Evolutionary conservation across 164 flowering plant species (phyloP).

Genomic region (Stephania cephalantha): DNA sequence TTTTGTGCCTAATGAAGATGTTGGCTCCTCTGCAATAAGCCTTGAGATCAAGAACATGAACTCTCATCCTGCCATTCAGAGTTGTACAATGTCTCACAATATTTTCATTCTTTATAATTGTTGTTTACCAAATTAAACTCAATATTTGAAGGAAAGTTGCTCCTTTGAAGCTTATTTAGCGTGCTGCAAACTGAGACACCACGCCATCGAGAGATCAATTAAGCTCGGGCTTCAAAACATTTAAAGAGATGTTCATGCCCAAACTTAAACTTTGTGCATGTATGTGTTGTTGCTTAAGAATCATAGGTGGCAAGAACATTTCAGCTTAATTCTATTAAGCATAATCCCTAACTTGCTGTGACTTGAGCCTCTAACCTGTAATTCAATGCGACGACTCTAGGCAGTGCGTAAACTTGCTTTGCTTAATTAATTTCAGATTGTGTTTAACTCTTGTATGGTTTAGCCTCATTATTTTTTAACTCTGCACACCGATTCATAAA

Average conservation of each 20-base stretch:
- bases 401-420: not conserved
- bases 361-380: too few relatives aligned
- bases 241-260: not conserved
- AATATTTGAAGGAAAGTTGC: too few relatives aligned
- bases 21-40: conserved; percentile 22
- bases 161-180: too few relatives aligned
- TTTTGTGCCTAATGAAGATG: conserved; percentile 8
- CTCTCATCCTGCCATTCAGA: conserved; percentile 14
- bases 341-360: not conserved
- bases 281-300: not conserved
- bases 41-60: conserved; percentile 16
- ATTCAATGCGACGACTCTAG: too few relatives aligned
- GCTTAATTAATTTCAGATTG: not conserved
- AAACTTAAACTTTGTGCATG: not conserved
- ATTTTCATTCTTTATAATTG: too few relatives aligned
- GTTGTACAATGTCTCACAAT: conserved; percentile 6
- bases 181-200: too few relatives aligned
- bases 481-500: not conserved
- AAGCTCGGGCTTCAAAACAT: not conserved
- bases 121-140: too few relatives aligned
- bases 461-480: not conserved
- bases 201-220: not conserved
- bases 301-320: not conserved
- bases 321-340: not conserved
- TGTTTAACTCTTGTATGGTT: too few relatives aligned